A percentile compares a stretch with the other conserved stretches of the same genome.
phyloP scores from a whole-genome alignment of 2,329 filamentous ascomycete genomes.

The Xylaria sp. region DNA sequence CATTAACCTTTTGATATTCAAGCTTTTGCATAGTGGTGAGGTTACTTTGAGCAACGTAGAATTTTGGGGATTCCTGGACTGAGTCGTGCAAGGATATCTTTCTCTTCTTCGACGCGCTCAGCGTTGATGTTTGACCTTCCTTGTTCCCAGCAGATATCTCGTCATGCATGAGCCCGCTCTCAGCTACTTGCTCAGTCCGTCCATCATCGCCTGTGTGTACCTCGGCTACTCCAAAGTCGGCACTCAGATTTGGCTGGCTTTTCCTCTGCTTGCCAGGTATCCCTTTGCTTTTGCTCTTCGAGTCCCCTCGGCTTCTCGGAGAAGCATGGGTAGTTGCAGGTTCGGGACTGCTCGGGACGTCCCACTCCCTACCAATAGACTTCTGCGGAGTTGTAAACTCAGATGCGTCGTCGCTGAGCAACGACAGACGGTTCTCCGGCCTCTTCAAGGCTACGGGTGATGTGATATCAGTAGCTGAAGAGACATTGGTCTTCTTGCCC shows the following conservation, averaged over 20 bases:
- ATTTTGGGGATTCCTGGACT: constrained; percentile 23
- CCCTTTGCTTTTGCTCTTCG: constrained; percentile 18
- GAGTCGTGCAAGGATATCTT: constrained; percentile 28
- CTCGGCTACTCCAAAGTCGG: constrained; percentile 15
- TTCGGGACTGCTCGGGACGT: constrained; percentile 39
- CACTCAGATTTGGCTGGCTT: constrained; percentile 7
- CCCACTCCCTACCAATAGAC: constrained; percentile 34
- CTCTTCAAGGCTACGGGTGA: constrained; percentile 26
- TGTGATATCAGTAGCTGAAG: constrained; percentile 36
- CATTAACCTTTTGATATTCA: constrained; percentile 35
- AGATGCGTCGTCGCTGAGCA: constrained; percentile 28
- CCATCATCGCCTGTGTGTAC: constrained; percentile 18
- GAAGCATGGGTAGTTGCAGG: constrained; percentile 3
- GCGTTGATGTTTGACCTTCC: constrained; percentile 6
- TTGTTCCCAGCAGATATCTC: constrained; percentile 4
- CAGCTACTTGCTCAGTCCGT: neutral
- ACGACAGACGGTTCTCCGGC: constrained; percentile 17
- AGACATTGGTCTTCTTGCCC: constrained; percentile 24
- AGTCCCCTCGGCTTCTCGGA: constrained; percentile 11
- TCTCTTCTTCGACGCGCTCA: constrained; percentile 19
- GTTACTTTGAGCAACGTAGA: constrained; percentile 38
- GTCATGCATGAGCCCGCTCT: constrained; percentile 5
- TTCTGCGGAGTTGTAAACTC: constrained; percentile 35
- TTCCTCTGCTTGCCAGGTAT: constrained; percentile 25
- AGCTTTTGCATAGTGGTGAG: constrained; percentile 40